A percentile compares a stretch with the other conserved stretches of the same genome.
Evolutionary conservation across 2,329 filamentous ascomycete genomes (phyloP).

Genomic region (Mycosphaerella sp.): DNA sequence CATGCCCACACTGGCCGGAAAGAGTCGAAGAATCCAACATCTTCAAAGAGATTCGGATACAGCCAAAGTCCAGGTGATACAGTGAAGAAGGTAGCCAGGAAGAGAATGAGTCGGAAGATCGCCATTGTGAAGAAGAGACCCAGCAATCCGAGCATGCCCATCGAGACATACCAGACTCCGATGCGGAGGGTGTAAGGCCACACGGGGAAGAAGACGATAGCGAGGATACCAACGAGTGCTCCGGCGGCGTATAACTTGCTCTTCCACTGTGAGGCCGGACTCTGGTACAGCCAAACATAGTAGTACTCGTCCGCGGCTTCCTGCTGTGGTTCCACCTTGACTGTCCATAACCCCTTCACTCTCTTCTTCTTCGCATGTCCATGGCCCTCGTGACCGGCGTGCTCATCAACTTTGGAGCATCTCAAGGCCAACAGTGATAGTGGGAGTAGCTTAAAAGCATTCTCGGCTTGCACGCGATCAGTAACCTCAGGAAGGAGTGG

Average conservation of each 20-base stretch:
- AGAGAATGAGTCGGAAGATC: conserved; percentile 91
- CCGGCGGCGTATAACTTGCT: conserved; percentile 84
- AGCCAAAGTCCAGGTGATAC: conserved; percentile 89
- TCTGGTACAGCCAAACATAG: conserved; percentile 96
- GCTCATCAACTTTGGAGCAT: conserved; percentile 73
- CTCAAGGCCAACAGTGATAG: conserved; percentile 90
- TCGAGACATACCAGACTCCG: conserved; percentile 95
- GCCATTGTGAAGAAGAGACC: conserved; percentile 97
- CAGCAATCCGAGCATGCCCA: conserved; percentile 83
- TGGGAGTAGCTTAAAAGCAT: conserved; percentile 89
- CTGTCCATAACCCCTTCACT: conserved; percentile 92
- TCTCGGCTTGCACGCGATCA: conserved; percentile 82
- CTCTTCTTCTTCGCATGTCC: conserved; percentile 71
- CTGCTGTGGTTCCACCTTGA: conserved; percentile 93
- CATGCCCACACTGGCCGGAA: conserved; percentile 96
- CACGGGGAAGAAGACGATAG: conserved; percentile 87
- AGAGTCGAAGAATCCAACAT: conserved; percentile 96
- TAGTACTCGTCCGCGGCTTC: conserved; percentile 81
- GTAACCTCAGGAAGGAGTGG: conserved; percentile 79
- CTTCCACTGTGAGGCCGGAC: conserved; percentile 69
- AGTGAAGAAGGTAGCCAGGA: conserved; percentile 83
- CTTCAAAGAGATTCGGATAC: conserved; percentile 96
- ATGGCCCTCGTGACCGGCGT: conserved; percentile 72
- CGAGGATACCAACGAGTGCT: conserved; percentile 76
- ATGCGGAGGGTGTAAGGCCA: conserved; percentile 89